Conservation (phyloP, 2,329 filamentous ascomycete genomes). For the Ceratocystis cacaofunesta region DNA sequence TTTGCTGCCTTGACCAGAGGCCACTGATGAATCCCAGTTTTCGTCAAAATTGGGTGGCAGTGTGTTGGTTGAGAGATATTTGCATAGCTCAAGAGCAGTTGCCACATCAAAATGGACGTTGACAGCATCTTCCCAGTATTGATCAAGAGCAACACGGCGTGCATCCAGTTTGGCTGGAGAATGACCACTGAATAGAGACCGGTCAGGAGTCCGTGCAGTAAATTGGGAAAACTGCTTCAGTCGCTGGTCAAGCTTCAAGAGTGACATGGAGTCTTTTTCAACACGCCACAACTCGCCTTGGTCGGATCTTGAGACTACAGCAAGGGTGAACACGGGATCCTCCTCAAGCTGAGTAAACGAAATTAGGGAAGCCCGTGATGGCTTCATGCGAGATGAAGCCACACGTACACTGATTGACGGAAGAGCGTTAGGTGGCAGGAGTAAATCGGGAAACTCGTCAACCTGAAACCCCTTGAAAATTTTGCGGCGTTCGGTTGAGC, state of each 20-base stretch:
- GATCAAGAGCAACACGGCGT: constrained; percentile 62
- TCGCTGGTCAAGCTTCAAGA: constrained; percentile 68
- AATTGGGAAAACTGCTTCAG: constrained; percentile 57
- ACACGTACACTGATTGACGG: constrained; percentile 75
- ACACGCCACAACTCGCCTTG: constrained; percentile 77
- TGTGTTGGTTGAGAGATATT: constrained; percentile 60
- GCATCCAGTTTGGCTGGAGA: constrained; percentile 88
- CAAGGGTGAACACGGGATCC: constrained; percentile 85
- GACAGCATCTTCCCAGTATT: constrained; percentile 72
- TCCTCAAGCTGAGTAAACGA: constrained; percentile 70
- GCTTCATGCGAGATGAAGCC: constrained; percentile 86
- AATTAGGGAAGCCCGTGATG: constrained; percentile 72
- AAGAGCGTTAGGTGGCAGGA: constrained; percentile 77
- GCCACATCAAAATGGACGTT: constrained; percentile 66
- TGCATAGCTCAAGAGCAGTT: constrained; percentile 69
- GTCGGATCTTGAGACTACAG: constrained; percentile 64
- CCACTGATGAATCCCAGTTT: constrained; percentile 21
- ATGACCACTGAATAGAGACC: constrained; percentile 77
- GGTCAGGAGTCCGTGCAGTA: constrained; percentile 64
- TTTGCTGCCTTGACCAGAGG: constrained; percentile 21
- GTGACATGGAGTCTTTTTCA: constrained; percentile 74
- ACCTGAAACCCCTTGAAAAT: constrained; percentile 68
- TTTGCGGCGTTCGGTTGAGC: constrained; percentile 31
- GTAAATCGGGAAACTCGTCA: constrained; percentile 72
- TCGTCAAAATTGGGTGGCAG: constrained; percentile 49